Conservation (phyloP, 768 basidiomycete genomes). For the Tricholoma terreum region DNA sequence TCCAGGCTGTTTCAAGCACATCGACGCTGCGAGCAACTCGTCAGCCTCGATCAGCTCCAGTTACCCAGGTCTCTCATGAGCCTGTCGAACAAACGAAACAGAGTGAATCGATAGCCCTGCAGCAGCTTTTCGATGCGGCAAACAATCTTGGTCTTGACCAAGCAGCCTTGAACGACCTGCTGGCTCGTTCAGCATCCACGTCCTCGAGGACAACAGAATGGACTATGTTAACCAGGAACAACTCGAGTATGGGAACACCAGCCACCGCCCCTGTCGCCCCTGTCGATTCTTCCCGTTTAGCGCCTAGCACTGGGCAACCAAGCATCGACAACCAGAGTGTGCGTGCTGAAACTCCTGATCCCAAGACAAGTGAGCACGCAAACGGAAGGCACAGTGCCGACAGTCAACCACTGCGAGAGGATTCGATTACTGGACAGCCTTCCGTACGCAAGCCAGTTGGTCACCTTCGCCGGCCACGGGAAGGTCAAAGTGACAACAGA, state of each 20-base stretch:
- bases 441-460: conserved; percentile 34
- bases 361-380: conserved; percentile 11
- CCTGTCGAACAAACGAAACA: conserved; percentile 14
- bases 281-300: conserved; percentile 23
- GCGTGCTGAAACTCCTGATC: conserved; percentile 17
- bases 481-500: conserved; percentile 32
- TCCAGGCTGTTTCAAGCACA: conserved; percentile 29
- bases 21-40: conserved; percentile 14
- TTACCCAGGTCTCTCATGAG: conserved; percentile 10
- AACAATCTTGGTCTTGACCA: conserved; percentile 74
- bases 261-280: conserved; percentile 26
- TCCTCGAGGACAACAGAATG: conserved; percentile 52
- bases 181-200: conserved; percentile 68
- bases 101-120: conserved; percentile 41
- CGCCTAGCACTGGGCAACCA: conserved; percentile 11
- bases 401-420: conserved; percentile 21
- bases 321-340: conserved; percentile 12
- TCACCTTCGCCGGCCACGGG: conserved; percentile 38
- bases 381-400: conserved; percentile 23
- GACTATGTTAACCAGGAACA: conserved; percentile 42
- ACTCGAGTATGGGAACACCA: conserved; percentile 33
- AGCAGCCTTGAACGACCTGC: conserved; percentile 62
- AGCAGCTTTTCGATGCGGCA: conserved; percentile 75
- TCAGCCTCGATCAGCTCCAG: conserved; percentile 14
- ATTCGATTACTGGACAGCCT: conserved; percentile 32